These are phyloP conservation scores for Dillenia suffruticosa DNA, from an alignment of 164 flowering plant species.

Conservation along the genomic window DNA sequence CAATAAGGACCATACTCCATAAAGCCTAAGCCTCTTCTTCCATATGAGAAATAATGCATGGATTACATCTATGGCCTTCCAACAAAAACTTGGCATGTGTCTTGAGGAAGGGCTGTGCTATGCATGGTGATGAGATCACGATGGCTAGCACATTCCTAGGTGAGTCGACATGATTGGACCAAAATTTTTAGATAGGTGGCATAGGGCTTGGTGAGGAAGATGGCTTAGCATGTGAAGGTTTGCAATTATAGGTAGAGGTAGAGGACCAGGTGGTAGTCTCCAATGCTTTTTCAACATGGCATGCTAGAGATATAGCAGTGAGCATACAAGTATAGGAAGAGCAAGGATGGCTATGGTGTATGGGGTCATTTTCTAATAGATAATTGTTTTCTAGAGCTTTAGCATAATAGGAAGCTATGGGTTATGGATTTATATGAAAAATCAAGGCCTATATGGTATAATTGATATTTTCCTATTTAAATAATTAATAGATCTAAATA, in stretches of 20 bases:
- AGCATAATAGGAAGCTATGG: too few species aligned
- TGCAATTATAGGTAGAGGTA: constrained; percentile 19
- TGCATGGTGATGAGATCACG: constrained; percentile 16
- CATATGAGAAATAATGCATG: constrained; percentile 10
- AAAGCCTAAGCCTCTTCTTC: constrained; percentile 8
- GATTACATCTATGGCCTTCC: constrained; percentile 13
- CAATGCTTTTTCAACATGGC: too few species aligned
- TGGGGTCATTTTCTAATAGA: too few species aligned
- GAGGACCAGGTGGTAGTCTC: constrained; percentile 24
- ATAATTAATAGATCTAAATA: too few species aligned
- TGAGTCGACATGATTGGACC: constrained; percentile 25
- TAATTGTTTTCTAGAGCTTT: too few species aligned
- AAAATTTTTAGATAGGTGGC: constrained; percentile 9
- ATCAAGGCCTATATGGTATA: too few species aligned
- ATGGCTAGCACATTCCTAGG: constrained; percentile 19
- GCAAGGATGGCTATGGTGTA: too few species aligned
- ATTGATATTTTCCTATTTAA: too few species aligned
- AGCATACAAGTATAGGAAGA: too few species aligned
- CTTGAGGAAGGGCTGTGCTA: constrained; percentile 20
- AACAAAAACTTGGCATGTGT: constrained; percentile 18
- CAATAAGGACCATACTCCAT: constrained; percentile 23
- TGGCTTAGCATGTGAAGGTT: constrained; percentile 22
- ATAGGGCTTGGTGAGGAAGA: constrained; percentile 17
- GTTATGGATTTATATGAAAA: too few species aligned
- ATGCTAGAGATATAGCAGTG: too few species aligned